Evolutionary conservation across 306 rosid genomes (phyloP).

Genomic region (Clitoria ternatea): DNA sequence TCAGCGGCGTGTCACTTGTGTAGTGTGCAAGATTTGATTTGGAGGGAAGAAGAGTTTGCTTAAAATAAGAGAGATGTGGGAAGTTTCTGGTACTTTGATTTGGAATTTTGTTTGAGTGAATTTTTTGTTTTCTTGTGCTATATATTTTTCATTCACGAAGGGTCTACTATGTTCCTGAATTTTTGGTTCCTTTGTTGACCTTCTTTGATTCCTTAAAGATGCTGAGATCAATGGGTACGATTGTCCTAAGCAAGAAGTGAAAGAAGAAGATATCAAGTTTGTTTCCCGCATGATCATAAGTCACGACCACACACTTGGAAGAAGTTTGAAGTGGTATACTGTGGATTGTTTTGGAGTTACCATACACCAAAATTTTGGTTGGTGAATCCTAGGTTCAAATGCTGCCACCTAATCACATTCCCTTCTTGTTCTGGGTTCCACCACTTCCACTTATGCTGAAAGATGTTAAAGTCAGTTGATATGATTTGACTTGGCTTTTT

Average conservation of each 20-base stretch:
- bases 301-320: conserved; percentile 32
- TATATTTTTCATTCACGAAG: conserved; percentile 28
- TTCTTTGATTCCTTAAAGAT: neutral
- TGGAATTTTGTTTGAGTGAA: conserved; percentile 18
- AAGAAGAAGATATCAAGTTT: conserved; percentile 8
- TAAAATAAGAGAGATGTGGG: conserved; percentile 23
- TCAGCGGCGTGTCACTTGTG: neutral
- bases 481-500: conserved; percentile 14
- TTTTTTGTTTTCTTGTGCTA: neutral
- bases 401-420: conserved; percentile 15
- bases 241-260: neutral
- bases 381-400: neutral
- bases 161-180: conserved; percentile 20
- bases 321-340: neutral
- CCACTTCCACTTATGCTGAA: neutral
- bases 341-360: neutral
- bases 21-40: neutral
- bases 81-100: conserved; percentile 43
- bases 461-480: neutral
- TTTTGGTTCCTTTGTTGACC: neutral
- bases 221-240: neutral
- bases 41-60: conserved; percentile 26
- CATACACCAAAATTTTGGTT: neutral
- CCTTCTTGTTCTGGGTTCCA: neutral
- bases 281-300: neutral